Evolutionary conservation across 176 grass and related monocot genomes (phyloP).

Genomic region (barley (Hordeum vulgare)): DNA sequence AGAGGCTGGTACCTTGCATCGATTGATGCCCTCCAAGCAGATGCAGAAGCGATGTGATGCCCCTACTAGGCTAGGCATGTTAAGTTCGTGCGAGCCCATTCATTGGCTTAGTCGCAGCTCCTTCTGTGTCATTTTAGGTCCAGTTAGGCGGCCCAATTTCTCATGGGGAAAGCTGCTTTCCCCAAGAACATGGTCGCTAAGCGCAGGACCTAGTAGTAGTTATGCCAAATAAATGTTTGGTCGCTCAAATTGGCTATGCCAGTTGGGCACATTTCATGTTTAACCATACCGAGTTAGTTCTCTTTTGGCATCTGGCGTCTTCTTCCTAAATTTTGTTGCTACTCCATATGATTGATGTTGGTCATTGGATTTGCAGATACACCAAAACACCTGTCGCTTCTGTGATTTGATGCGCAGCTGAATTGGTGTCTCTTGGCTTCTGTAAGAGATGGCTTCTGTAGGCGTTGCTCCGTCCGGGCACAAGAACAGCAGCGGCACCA

Average conservation of each 20-base stretch:
- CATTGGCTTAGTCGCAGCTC: neutral
- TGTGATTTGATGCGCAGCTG: slow-evolving; percentile 26
- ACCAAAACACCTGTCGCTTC: neutral
- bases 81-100: neutral
- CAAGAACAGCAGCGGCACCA: slow-evolving; percentile 35
- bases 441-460: slow-evolving; percentile 42
- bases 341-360: neutral
- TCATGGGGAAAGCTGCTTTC: neutral
- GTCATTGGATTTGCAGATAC: neutral
- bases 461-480: slow-evolving; percentile 40
- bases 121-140: neutral
- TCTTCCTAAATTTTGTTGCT: neutral
- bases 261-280: neutral
- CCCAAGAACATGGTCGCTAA: neutral
- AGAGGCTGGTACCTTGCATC: neutral
- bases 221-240: neutral
- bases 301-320: neutral
- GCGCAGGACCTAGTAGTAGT: neutral
- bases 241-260: neutral
- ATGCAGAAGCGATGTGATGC: neutral
- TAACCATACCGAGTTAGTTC: neutral
- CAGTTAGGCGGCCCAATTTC: neutral
- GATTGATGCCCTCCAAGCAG: neutral
- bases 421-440: neutral
- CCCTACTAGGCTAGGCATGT: neutral